Conservation (phyloP, 2,329 filamentous ascomycete genomes). For the Hysterium pulicare region DNA sequence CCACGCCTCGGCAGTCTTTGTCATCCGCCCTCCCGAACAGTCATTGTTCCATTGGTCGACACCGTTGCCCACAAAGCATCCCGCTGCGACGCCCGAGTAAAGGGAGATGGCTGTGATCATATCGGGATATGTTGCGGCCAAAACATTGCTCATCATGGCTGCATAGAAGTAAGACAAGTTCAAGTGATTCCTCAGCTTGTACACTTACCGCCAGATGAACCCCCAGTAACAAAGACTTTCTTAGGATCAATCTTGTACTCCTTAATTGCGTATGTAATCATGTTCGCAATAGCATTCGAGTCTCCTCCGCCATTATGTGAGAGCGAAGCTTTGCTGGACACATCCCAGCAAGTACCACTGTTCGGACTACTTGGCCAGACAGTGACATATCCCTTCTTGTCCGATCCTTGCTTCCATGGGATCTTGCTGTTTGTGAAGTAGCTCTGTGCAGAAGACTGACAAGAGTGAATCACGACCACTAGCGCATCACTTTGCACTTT, state of each 20-base stretch:
- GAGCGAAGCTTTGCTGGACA: slow-evolving; percentile 52
- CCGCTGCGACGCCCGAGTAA: slow-evolving; percentile 54
- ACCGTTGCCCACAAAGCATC: slow-evolving; percentile 49
- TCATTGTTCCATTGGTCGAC: slow-evolving; percentile 50
- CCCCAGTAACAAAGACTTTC: slow-evolving; percentile 55
- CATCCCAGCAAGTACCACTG: slow-evolving; percentile 52
- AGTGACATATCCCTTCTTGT: slow-evolving; percentile 27
- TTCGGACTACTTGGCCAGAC: slow-evolving; percentile 20
- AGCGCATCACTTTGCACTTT: slow-evolving; percentile 23
- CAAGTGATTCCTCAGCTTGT: neutral
- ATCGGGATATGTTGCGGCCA: slow-evolving; percentile 52
- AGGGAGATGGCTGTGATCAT: slow-evolving; percentile 51
- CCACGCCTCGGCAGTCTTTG: slow-evolving; percentile 48
- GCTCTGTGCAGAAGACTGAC: slow-evolving; percentile 25
- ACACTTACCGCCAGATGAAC: slow-evolving; percentile 43
- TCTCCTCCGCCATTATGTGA: slow-evolving; percentile 58
- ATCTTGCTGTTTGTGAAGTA: slow-evolving; percentile 29
- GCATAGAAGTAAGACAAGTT: slow-evolving; percentile 1
- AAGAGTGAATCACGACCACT: slow-evolving; percentile 30
- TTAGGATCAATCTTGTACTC: slow-evolving; percentile 52
- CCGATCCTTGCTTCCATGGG: slow-evolving; percentile 29
- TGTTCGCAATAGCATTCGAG: slow-evolving; percentile 55
- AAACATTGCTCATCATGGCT: slow-evolving; percentile 42
- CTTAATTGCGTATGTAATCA: slow-evolving; percentile 55
- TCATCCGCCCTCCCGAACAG: slow-evolving; percentile 50